Conservation (phyloP, 2,329 filamentous ascomycete species). For the Colletotrichum ledebouriae region DNA sequence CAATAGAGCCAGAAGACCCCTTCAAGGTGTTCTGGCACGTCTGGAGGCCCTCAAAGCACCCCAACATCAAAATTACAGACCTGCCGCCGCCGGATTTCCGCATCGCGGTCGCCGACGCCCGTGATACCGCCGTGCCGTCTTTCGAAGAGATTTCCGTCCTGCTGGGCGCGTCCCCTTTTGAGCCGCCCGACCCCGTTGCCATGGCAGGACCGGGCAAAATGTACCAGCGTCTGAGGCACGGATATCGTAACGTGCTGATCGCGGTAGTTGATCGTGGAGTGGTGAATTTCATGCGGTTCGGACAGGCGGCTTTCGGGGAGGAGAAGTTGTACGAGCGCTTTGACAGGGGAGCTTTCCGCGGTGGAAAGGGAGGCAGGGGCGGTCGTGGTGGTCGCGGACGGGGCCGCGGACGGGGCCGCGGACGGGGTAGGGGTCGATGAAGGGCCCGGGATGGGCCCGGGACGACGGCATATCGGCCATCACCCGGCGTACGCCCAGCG, state of each 20-base stretch:
- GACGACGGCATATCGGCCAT: slow-evolving; percentile 37
- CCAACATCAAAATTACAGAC: slow-evolving; percentile 81
- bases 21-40: slow-evolving; percentile 85
- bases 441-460: slow-evolving; percentile 42
- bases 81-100: slow-evolving; percentile 86
- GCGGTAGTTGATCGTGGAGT: slow-evolving; percentile 92
- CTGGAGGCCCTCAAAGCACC: slow-evolving; percentile 77
- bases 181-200: slow-evolving; percentile 63
- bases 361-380: slow-evolving; percentile 54
- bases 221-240: slow-evolving; percentile 86
- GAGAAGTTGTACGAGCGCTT: slow-evolving; percentile 78
- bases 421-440: slow-evolving; percentile 47
- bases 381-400: slow-evolving; percentile 59
- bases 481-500: background rate
- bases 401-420: slow-evolving; percentile 55
- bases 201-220: slow-evolving; percentile 63
- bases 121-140: slow-evolving; percentile 78
- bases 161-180: slow-evolving; percentile 79
- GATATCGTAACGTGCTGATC: slow-evolving; percentile 84
- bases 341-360: slow-evolving; percentile 55
- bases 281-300: slow-evolving; percentile 86
- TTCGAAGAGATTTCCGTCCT: slow-evolving; percentile 78
- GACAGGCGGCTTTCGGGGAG: slow-evolving; percentile 82
- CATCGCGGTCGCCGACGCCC: slow-evolving; percentile 84
- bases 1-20: slow-evolving; percentile 58